These are phyloP conservation scores for Mimosa pudica DNA, from an alignment of 306 rosid species.

Conservation along the genomic window DNA sequence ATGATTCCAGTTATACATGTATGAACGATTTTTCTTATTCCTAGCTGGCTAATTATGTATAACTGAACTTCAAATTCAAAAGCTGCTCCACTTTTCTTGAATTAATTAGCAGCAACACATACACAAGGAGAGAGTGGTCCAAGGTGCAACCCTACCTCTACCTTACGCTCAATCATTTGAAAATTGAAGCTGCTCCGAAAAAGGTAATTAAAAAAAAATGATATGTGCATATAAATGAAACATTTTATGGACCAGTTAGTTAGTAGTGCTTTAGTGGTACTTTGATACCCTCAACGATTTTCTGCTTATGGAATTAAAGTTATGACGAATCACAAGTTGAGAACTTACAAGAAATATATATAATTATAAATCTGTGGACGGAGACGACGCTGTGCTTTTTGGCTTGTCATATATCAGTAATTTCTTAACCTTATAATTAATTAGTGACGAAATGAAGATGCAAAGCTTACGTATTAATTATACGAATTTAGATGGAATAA, in stretches of 20 bases:
- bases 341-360: background rate
- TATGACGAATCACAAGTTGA: constrained; percentile 19
- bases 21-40: background rate
- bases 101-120: background rate
- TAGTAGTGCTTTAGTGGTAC: background rate
- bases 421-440: constrained; percentile 6
- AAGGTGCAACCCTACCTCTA: constrained; percentile 42
- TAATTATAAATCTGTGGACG: background rate
- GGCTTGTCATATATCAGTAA: background rate
- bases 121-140: constrained; percentile 39
- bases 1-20: background rate
- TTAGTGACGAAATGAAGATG: constrained; percentile 56
- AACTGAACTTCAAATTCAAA: background rate
- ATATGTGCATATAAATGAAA: background rate
- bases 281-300: constrained; percentile 21
- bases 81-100: background rate
- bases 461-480: constrained; percentile 51
- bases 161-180: constrained; percentile 42
- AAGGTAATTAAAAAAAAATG: background rate
- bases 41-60: background rate
- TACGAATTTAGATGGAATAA: background rate
- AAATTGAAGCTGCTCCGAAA: constrained; percentile 17
- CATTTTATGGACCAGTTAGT: background rate
- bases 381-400: background rate
- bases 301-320: constrained; percentile 34